phyloP scores from a whole-genome alignment of 1,284 basidiomycete genomes.

The Heterobasidion occidentale region DNA sequence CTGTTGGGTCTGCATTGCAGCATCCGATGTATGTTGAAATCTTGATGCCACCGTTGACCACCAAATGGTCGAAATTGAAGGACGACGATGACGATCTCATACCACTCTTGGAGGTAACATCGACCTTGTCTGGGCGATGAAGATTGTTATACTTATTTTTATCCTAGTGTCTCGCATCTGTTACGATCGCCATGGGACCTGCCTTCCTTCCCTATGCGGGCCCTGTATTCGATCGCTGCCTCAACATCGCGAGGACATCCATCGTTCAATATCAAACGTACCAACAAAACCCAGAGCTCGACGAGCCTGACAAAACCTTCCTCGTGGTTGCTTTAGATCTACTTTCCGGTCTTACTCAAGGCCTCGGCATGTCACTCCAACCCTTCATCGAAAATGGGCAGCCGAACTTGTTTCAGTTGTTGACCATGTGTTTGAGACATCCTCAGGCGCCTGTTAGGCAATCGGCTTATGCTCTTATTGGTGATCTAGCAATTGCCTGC shows the following conservation, averaged over 20 bases:
- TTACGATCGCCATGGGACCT: constrained; percentile 94
- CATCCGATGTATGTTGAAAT: constrained; percentile 88
- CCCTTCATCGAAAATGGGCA: constrained; percentile 59
- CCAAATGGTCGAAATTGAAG: constrained; percentile 82
- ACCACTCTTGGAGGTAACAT: constrained; percentile 81
- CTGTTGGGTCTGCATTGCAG: constrained; percentile 84
- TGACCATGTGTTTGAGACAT: constrained; percentile 87
- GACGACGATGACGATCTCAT: constrained; percentile 93
- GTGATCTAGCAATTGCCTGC: constrained; percentile 96
- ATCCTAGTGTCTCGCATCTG: constrained; percentile 87
- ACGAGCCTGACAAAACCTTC: constrained; percentile 93
- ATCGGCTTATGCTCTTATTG: constrained; percentile 94
- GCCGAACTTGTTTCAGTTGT: constrained; percentile 72
- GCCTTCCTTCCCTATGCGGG: constrained; percentile 86
- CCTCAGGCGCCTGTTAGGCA: constrained; percentile 94
- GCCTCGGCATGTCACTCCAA: constrained; percentile 76
- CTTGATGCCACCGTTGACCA: constrained; percentile 91
- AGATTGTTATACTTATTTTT: constrained; percentile 4
- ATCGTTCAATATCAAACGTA: constrained; percentile 78
- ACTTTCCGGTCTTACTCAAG: constrained; percentile 93
- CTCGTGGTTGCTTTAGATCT: constrained; percentile 96
- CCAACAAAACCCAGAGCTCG: constrained; percentile 80
- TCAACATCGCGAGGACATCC: constrained; percentile 76
- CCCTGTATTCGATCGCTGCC: constrained; percentile 91
- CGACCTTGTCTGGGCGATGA: constrained; percentile 6